A percentile compares a stretch with the other conserved stretches of the same genome.
These are phyloP conservation scores for Blastobotrys ciferrii DNA, from an alignment of 1,139 yeast species.

Conservation along the genomic window DNA sequence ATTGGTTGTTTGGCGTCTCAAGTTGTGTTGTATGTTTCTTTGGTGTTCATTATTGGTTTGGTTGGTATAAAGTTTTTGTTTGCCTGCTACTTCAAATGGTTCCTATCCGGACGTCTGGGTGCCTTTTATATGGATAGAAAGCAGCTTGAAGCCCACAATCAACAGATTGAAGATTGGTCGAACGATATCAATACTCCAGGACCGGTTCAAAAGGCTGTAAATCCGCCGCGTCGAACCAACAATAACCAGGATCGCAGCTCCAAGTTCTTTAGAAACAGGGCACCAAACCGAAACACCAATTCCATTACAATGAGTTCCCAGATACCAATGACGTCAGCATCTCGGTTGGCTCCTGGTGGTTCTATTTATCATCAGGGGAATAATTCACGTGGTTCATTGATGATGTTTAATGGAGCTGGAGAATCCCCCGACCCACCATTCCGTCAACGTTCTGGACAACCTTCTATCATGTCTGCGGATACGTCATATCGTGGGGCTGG, in stretches of 20 bases:
- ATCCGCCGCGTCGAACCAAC: slow-evolving; percentile 21
- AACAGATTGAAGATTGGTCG: slow-evolving; percentile 78
- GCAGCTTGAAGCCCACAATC: slow-evolving; percentile 50
- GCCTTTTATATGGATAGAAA: slow-evolving; percentile 60
- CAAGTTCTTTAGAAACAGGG: slow-evolving; percentile 20
- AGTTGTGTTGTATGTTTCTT: slow-evolving; percentile 74
- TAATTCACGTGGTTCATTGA: slow-evolving; percentile 31
- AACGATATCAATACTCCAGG: slow-evolving; percentile 52
- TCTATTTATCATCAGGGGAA: slow-evolving; percentile 31
- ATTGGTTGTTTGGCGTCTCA: slow-evolving; percentile 95
- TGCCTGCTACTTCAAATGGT: slow-evolving; percentile 90
- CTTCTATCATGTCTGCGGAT: slow-evolving; percentile 28
- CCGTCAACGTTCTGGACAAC: slow-evolving; percentile 14
- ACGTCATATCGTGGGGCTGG: slow-evolving; percentile 32
- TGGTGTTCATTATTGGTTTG: slow-evolving; percentile 79
- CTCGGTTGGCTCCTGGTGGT: slow-evolving; percentile 38
- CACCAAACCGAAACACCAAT: slow-evolving; percentile 23
- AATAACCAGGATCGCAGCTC: slow-evolving; percentile 27
- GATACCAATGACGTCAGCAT: slow-evolving; percentile 35
- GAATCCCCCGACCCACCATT: slow-evolving; percentile 20
- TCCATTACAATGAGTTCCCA: slow-evolving; percentile 40
- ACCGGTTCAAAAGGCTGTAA: slow-evolving; percentile 45
- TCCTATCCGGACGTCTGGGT: slow-evolving; percentile 75
- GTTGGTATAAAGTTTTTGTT: slow-evolving; percentile 72
- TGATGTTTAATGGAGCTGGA: slow-evolving; percentile 20